Evolutionary conservation across 2,329 filamentous ascomycete species (phyloP).

Genomic region (Ophiosphaerella narmari): DNA sequence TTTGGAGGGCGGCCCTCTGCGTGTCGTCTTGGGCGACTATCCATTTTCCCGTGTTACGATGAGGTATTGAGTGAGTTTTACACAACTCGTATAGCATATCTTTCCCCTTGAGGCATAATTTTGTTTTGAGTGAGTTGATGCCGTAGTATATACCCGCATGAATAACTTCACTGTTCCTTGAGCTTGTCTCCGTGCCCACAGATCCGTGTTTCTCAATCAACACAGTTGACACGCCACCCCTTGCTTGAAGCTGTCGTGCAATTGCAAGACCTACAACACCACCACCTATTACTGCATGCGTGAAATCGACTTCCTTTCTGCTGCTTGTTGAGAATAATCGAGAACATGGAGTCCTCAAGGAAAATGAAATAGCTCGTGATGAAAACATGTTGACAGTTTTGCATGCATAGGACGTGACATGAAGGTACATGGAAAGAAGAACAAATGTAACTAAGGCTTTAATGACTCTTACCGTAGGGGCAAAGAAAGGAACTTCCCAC

Average conservation of each 20-base stretch:
- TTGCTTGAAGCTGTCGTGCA: constrained; percentile 70
- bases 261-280: constrained; percentile 81
- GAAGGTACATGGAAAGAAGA: neutral
- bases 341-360: constrained; percentile 1
- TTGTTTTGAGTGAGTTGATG: constrained; percentile 74
- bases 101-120: constrained; percentile 78
- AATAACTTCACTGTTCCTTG: constrained; percentile 93
- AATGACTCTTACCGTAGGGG: neutral
- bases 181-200: constrained; percentile 83
- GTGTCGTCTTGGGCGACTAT: constrained; percentile 81
- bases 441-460: neutral
- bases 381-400: constrained; percentile 14
- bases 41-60: constrained; percentile 86
- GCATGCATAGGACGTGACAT: too few species aligned
- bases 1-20: constrained; percentile 68
- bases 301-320: constrained; percentile 60
- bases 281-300: constrained; percentile 69
- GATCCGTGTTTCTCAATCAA: constrained; percentile 78
- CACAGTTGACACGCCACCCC: constrained; percentile 67
- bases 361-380: constrained; percentile 7
- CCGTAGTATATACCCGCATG: constrained; percentile 96
- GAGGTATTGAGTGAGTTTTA: constrained; percentile 65
- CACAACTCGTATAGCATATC: constrained; percentile 81
- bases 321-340: constrained; percentile 33
- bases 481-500: neutral